phyloP scores from a whole-genome alignment of 129 eudicot species.

The Pulicaria dysenterica region DNA sequence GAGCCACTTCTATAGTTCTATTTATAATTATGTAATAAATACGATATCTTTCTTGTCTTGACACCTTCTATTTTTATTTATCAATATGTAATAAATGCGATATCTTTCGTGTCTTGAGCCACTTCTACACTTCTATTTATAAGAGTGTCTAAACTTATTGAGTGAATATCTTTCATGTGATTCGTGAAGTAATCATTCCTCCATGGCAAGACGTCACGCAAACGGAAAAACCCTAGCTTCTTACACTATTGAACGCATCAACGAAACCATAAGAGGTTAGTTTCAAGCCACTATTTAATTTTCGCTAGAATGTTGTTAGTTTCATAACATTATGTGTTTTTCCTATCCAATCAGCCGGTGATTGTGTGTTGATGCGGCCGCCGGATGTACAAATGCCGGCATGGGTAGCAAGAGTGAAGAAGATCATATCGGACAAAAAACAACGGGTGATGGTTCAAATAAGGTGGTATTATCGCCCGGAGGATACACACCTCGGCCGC shows the following conservation, averaged over 20 bases:
- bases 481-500: too few species aligned
- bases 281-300: background rate
- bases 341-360: conserved; percentile 48
- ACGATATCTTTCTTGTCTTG: too few species aligned
- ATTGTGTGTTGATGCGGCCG: conserved; percentile 77
- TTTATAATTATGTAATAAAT: too few species aligned
- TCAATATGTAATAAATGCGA: too few species aligned
- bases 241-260: conserved; percentile 49
- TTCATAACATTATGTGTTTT: background rate
- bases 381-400: conserved; percentile 60
- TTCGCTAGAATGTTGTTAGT: background rate
- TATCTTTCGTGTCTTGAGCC: too few species aligned
- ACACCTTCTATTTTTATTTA: too few species aligned
- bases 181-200: conserved; percentile 7
- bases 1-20: too few species aligned
- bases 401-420: conserved; percentile 62
- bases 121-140: too few species aligned
- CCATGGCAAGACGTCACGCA: conserved; percentile 57
- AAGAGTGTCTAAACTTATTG: too few species aligned
- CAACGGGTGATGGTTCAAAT: conserved; percentile 59
- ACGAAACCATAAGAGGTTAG: conserved; percentile 53
- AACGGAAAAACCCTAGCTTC: conserved; percentile 54
- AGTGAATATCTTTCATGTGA: too few species aligned
- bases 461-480: too few species aligned
- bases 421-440: conserved; percentile 53